phyloP scores from a whole-genome alignment of 352 stramenopile species.

The Globisporangium uncinulatum region DNA sequence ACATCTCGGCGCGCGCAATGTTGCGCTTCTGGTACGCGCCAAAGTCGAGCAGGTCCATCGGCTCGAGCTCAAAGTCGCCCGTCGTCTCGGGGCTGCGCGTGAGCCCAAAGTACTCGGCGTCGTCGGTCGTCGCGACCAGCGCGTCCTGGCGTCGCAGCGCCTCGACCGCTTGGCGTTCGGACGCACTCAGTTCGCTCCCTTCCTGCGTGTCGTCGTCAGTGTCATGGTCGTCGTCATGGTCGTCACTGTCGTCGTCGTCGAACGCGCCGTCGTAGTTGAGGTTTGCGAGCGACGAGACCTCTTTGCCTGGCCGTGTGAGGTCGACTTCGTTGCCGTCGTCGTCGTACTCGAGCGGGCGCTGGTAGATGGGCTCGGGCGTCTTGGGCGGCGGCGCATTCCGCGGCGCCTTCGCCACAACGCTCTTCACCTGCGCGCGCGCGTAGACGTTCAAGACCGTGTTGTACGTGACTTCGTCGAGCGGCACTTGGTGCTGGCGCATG shows the following conservation, averaged over 20 bases:
- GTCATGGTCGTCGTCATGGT: conserved; percentile 29
- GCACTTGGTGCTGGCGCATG: conserved; percentile 65
- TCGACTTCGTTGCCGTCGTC: conserved; percentile 71
- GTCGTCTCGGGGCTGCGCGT: conserved; percentile 28
- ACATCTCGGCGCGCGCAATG: conserved; percentile 55
- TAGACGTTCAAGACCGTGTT: conserved; percentile 81
- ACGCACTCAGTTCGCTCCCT: conserved; percentile 26
- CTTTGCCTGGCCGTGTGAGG: conserved; percentile 57
- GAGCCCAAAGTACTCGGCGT: conserved; percentile 25
- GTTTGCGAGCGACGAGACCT: conserved; percentile 51
- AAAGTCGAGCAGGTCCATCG: conserved; percentile 68
- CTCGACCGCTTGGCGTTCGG: conserved; percentile 28
- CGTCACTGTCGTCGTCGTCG: conserved; percentile 50
- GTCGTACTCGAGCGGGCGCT: conserved; percentile 66
- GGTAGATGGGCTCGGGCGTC: conserved; percentile 46
- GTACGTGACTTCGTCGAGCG: conserved; percentile 58
- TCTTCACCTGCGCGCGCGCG: conserved; percentile 60
- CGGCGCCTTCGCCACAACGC: conserved; percentile 59
- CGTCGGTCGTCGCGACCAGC: conserved; percentile 17
- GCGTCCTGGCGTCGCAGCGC: conserved; percentile 31
- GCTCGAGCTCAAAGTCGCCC: conserved; percentile 35
- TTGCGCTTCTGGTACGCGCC: conserved; percentile 64
- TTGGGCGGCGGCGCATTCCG: conserved; percentile 39
- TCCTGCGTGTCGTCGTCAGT: conserved; percentile 26
- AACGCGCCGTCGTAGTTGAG: conserved; percentile 63